A percentile compares a stretch with the other conserved stretches of the same genome.
Conservation (phyloP, 768 basidiomycete genomes). For the Pleurotus eryngii region DNA sequence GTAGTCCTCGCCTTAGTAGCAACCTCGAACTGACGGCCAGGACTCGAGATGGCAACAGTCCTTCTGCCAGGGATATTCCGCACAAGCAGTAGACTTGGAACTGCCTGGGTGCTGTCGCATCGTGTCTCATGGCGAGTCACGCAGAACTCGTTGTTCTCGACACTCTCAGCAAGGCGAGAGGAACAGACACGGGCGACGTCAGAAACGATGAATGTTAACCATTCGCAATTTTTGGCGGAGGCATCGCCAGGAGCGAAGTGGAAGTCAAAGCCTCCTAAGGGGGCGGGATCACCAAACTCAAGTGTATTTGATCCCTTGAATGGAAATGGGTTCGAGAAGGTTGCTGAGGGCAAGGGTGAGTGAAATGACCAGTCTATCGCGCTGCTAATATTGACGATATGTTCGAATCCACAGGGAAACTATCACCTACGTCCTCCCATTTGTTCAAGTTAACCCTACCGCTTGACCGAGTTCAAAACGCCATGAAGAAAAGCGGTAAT, state of each 20-base stretch:
- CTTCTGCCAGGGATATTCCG: too few relatives aligned
- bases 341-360: constrained; percentile 33
- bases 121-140: too few relatives aligned
- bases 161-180: too few relatives aligned
- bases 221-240: constrained; percentile 43
- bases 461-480: constrained; percentile 23
- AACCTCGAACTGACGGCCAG: too few relatives aligned
- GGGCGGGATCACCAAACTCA: not conserved
- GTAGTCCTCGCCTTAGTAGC: too few relatives aligned
- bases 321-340: constrained; percentile 24
- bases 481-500: not conserved
- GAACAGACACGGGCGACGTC: not conserved
- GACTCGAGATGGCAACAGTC: too few relatives aligned
- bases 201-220: constrained; percentile 36
- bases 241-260: constrained; percentile 32
- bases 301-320: constrained; percentile 8
- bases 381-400: not conserved
- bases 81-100: too few relatives aligned
- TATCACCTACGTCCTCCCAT: constrained; percentile 60
- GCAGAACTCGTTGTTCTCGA: too few relatives aligned
- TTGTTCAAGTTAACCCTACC: constrained; percentile 66
- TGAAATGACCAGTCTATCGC: not conserved
- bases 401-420: constrained; percentile 39
- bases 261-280: constrained; percentile 14
- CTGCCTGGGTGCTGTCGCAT: too few relatives aligned